A percentile compares a stretch with the other conserved stretches of the same genome.
Evolutionary conservation across 306 rosid species (phyloP).

Genomic region (Medicago truncatula): MtrunA17r5.0-ANR NC_053044.1:5767501-5768000

Average conservation of each 20-base stretch:
- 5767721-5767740: no score
- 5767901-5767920: conserved; percentile 23
- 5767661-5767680: no score
- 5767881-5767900: background rate
- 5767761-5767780: no score
- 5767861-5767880: background rate
- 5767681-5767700: no score
- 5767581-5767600: background rate
- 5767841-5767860: conserved; percentile 10
- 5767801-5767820: conserved; percentile 1
- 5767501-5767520: background rate
- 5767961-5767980: conserved; percentile 10
- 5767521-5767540: background rate
- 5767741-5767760: no score
- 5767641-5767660: no score
- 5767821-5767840: conserved; percentile 5
- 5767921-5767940: conserved; percentile 12
- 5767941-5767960: conserved; percentile 9
- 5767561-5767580: background rate
- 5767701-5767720: no score
- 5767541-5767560: background rate
- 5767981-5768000: conserved; percentile 18
- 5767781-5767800: no score
- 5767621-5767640: no score
- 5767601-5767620: background rate